Evolutionary conservation across 257 asterid genomes (phyloP).

Genomic region (Nicotiana knightiana): DNA sequence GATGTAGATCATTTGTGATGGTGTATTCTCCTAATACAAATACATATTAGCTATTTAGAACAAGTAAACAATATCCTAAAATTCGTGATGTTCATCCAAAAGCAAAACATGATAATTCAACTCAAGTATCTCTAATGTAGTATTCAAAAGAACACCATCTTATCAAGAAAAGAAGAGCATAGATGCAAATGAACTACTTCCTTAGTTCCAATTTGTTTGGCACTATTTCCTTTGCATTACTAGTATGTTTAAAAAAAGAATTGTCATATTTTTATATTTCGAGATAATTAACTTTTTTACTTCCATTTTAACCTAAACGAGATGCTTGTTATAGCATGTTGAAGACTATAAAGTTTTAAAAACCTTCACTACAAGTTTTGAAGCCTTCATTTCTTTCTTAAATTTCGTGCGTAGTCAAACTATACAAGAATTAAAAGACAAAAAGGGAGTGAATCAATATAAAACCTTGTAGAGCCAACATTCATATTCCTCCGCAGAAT

Average conservation of each 20-base stretch:
- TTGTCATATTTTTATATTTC: no score
- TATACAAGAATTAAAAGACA: not conserved
- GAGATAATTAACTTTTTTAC: no score
- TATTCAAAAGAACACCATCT: not conserved
- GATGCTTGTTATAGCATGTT: no score
- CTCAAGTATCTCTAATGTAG: not conserved
- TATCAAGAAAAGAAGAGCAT: not conserved
- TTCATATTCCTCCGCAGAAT: constrained; percentile 68
- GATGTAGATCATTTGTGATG: not conserved
- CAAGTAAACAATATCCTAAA: not conserved
- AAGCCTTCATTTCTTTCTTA: no score
- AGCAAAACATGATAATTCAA: not conserved
- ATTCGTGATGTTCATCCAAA: not conserved
- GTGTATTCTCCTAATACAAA: not conserved
- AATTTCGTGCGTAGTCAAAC: no score
- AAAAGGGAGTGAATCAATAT: not conserved
- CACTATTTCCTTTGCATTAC: no score
- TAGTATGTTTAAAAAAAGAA: no score
- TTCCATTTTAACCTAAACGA: no score
- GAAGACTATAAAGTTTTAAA: no score
- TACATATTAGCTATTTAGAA: not conserved
- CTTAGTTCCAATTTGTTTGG: no score
- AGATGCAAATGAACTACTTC: not conserved
- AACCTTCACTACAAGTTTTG: no score
- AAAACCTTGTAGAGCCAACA: constrained; percentile 60